Base-by-base conservation (phyloP, 192 early-diverging fungal genomes). In the Coemansia sp. region DNA sequence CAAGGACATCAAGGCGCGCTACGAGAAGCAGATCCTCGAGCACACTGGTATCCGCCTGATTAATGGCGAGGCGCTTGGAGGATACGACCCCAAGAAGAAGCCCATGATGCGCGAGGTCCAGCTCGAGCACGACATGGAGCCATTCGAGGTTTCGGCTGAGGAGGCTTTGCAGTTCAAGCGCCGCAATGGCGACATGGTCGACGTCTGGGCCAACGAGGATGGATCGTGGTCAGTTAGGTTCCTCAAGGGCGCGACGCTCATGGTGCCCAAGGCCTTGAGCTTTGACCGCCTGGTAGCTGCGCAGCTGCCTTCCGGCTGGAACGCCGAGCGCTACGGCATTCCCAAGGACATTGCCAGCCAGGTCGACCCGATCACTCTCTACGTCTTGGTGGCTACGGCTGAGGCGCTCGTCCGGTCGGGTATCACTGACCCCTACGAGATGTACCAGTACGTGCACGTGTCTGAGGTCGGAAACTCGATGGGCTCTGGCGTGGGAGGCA, bases 381-480 rank as follows among this genome's bases (percentile, higher is more conserved):
- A 92, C 82, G 89, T 89, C 57, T 65, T 98, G 39, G 87, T 95
- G 34, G 88, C 94, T 33, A 95, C 95, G 39, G 93, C 92, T 16
- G 95, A 98, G 82, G 93, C 95, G 13, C 83, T 98, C 50, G 85
- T 94, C 42, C 86, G 92, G 39, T 88, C 92, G 52, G 95, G 95
- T 79, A 88, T 98, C 62, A 93, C 93, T 25, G 95, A 98, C 71
- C 94, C 95, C 6, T 98, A 98, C 85, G 95, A 98, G 84, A 91
- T 98, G 82, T 98, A 93, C 88, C 80, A 90, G 70, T 94, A 96
- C 74, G 92, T 98, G 58, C 94, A 98, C 70, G 94, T 95, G 12
- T 88, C 90, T 52, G 90, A 98, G 66, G 86, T 98, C 28, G 95
- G 95, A 64, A 98, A 91, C 84, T 85, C 90, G 8, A 83, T 90